Base-by-base conservation (phyloP, 306 rosid species). In the Notholithocarpus densiflorus region DNA sequence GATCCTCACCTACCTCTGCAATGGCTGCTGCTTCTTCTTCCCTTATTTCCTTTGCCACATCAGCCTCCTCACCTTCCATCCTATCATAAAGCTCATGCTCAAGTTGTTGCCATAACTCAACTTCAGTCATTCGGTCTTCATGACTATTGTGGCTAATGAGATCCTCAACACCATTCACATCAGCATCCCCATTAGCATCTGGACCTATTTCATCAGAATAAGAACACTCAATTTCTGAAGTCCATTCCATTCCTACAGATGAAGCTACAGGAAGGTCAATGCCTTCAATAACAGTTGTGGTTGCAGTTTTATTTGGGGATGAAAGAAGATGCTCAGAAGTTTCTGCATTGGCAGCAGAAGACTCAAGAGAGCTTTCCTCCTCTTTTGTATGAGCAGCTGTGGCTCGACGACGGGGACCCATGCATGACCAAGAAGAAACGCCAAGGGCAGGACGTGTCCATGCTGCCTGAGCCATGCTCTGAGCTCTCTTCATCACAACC, bases 391-490 rank as follows among this genome's bases (percentile, higher is more conserved):
- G 83, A 59, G 84, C 66, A 73, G 81, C 77, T 34, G 81, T 48
- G 65, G 88, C 79, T 74, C 92, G 86, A 32, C 87, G 95, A 64
- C 99, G 92, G 31, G 97, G 99, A 26, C 94, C 99, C 65, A 93
- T 90, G 89, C 97, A 95, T 54, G 97, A 91, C 98, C 94, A 95
- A 64, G 99, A 89, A 17, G 98, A 85, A 64, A 95, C 69, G 73
- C 64, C 75, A 72, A 95, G 92, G 52, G 78, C 77, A 75, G 97
- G 98, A 65, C 92, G 97, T 27, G 88, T 77, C 98, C 99, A 95
- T 77, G 99, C 98, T 80, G 98, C 98, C 83, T 81, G 94, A 80
- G 98, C 98, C 96, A 95, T 88, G 86, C 93, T 91, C 85, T 90
- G 93, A 17, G 98, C 98, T 86, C 93, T 95, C 89, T 79, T 93